These are phyloP conservation scores for Lentinula sp. DNA, from an alignment of 768 basidiomycete species.

Conservation along the genomic window DNA sequence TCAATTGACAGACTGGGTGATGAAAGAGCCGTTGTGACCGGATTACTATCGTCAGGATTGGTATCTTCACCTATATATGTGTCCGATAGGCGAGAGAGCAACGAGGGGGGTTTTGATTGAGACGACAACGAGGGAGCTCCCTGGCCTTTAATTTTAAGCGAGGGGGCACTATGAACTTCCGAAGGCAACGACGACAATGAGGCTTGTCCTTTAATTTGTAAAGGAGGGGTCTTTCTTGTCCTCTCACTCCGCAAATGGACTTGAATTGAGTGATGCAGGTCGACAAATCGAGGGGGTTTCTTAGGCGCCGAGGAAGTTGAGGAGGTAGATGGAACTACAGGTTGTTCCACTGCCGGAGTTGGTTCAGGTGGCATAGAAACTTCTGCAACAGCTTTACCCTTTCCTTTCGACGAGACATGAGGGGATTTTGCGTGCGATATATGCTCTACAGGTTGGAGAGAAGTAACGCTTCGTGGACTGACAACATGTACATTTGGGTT, in stretches of 20 bases:
- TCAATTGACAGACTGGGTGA: neutral
- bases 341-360: neutral
- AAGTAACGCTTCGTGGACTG: neutral
- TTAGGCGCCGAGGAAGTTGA: neutral
- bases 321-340: neutral
- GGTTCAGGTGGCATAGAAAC: neutral
- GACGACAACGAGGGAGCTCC: neutral
- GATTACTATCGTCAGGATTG: neutral
- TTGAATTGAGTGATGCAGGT: slow-evolving; percentile 12
- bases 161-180: too few relatives aligned
- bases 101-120: neutral
- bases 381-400: neutral
- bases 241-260: slow-evolving; percentile 9
- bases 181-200: neutral
- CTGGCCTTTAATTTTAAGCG: neutral
- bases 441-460: neutral
- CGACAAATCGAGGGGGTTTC: neutral
- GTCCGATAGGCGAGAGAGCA: slow-evolving; percentile 1
- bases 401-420: neutral
- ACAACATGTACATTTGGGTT: neutral
- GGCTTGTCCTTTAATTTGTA: neutral
- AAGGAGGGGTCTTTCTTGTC: neutral
- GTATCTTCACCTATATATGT: neutral
- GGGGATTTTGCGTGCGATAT: neutral
- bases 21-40: neutral